Evolutionary conservation across 805 yeast genomes (phyloP).

Genomic region (Candida insectorum): DNA sequence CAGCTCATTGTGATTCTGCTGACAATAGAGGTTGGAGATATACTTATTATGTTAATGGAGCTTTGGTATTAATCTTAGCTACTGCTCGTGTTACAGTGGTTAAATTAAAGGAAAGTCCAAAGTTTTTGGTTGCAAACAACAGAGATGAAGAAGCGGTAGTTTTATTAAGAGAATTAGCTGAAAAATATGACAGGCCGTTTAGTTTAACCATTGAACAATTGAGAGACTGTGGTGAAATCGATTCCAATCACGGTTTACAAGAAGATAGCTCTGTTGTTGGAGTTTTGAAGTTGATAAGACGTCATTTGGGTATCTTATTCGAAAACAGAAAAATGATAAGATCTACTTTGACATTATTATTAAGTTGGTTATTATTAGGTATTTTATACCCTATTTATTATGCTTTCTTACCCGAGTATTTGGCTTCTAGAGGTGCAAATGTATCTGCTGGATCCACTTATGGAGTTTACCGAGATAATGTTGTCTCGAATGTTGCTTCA

Average conservation of each 20-base stretch:
- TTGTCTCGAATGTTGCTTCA: conserved; percentile 45
- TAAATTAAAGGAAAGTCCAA: conserved; percentile 53
- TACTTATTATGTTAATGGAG: conserved; percentile 45
- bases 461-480: conserved; percentile 46
- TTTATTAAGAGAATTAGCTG: conserved; percentile 41
- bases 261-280: conserved; percentile 19
- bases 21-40: conserved; percentile 65
- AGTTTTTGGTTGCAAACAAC: conserved; percentile 51
- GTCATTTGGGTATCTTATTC: conserved; percentile 45
- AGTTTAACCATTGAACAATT: conserved; percentile 47
- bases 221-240: conserved; percentile 39
- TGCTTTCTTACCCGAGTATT: conserved; percentile 51
- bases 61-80: conserved; percentile 44
- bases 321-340: conserved; percentile 36
- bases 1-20: conserved; percentile 38
- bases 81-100: conserved; percentile 26
- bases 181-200: conserved; percentile 42
- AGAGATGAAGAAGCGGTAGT: conserved; percentile 49
- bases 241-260: conserved; percentile 17
- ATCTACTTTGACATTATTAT: conserved; percentile 36
- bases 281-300: conserved; percentile 17
- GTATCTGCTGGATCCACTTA: conserved; percentile 36
- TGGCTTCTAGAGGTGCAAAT: conserved; percentile 49
- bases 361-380: conserved; percentile 57
- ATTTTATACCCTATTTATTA: conserved; percentile 52